Conservation (phyloP, 306 rosid species). For the Prunus davidiana region DNA sequence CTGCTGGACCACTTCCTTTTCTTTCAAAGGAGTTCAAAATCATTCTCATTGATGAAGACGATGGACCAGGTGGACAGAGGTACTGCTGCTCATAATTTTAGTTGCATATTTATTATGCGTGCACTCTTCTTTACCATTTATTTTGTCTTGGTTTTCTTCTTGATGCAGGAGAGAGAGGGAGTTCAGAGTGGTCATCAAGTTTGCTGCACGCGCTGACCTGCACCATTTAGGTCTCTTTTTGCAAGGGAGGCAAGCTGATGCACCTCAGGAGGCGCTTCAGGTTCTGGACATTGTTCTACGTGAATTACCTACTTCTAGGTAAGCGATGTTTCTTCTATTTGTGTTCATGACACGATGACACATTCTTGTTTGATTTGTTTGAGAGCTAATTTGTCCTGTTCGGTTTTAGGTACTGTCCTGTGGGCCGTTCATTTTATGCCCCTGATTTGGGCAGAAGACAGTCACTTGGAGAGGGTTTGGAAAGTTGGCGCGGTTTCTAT, state of each 20-base stretch:
- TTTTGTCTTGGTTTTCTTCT: not conserved
- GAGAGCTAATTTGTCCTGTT: slow-evolving; percentile 1
- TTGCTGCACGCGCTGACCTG: slow-evolving; percentile 93
- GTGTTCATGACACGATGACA: not conserved
- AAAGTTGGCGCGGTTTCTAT: slow-evolving; percentile 98
- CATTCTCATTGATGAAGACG: slow-evolving; percentile 76
- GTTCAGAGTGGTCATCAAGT: slow-evolving; percentile 77
- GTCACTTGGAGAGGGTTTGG: slow-evolving; percentile 90
- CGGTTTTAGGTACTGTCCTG: slow-evolving; percentile 73
- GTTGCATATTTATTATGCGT: not conserved
- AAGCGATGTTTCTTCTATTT: not conserved
- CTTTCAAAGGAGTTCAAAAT: slow-evolving; percentile 65
- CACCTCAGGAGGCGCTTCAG: slow-evolving; percentile 97
- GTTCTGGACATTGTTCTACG: slow-evolving; percentile 95
- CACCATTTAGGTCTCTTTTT: slow-evolving; percentile 92
- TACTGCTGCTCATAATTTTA: slow-evolving; percentile 7
- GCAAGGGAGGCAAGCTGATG: slow-evolving; percentile 91
- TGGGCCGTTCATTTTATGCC: slow-evolving; percentile 94
- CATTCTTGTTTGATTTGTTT: not conserved
- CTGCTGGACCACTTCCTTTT: slow-evolving; percentile 95
- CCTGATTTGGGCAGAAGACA: slow-evolving; percentile 82
- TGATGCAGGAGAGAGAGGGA: slow-evolving; percentile 73
- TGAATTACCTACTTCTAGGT: slow-evolving; percentile 89
- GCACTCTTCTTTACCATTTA: not conserved
- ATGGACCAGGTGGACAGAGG: slow-evolving; percentile 81